phyloP scores from a whole-genome alignment of 106 monocot species.

The Dendrobium huoshanense region DNA sequence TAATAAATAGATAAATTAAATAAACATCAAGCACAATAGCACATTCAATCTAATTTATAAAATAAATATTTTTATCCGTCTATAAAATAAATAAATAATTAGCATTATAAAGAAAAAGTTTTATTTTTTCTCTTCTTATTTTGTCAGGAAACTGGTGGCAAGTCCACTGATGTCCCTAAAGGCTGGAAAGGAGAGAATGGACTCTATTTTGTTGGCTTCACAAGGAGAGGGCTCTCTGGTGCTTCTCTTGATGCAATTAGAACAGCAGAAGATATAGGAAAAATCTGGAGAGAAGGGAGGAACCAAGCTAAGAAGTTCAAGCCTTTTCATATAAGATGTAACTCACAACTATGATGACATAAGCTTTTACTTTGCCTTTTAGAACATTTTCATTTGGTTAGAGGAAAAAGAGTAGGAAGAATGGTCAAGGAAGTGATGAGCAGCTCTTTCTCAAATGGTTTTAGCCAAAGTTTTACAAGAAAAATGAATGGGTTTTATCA shows the following conservation, averaged over 20 bases:
- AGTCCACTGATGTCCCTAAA: constrained; percentile 7
- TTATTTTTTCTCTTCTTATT: neutral
- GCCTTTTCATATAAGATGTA: constrained; percentile 18
- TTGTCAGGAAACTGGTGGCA: constrained; percentile 32
- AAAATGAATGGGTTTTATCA: neutral
- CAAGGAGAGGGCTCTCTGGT: constrained; percentile 36
- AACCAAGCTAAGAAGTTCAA: constrained; percentile 17
- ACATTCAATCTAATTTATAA: too few species aligned
- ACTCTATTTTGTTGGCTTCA: constrained; percentile 48
- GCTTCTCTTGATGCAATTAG: constrained; percentile 34
- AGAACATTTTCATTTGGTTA: neutral
- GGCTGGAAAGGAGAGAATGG: constrained; percentile 22
- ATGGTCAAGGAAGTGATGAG: too few species aligned
- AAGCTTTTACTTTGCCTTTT: neutral
- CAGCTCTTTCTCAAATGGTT: too few species aligned
- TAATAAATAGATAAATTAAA: too few species aligned
- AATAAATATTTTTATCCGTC: too few species aligned
- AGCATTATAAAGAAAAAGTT: too few species aligned
- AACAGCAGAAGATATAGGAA: constrained; percentile 37
- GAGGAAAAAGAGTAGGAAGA: too few species aligned
- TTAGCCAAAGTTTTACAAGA: too few species aligned
- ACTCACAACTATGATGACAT: neutral
- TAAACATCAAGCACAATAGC: too few species aligned
- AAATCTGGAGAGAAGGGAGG: constrained; percentile 38
- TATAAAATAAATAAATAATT: too few species aligned